Evolutionary conservation across 2,329 filamentous ascomycete species (phyloP).

Genomic region (Neurospora crassa): DNA sequence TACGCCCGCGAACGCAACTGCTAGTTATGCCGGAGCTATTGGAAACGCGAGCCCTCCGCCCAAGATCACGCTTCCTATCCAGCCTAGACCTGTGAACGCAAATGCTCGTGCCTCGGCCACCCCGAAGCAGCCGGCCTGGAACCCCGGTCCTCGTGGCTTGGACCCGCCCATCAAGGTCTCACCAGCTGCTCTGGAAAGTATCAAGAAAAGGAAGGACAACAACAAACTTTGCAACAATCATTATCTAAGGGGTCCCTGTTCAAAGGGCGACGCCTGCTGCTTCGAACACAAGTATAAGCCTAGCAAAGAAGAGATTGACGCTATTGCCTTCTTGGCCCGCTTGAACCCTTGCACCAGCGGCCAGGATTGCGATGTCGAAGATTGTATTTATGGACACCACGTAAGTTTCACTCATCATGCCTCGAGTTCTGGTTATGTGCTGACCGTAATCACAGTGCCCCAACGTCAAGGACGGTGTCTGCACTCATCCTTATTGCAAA

Average conservation of each 20-base stretch:
- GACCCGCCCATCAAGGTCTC: slow-evolving; percentile 42
- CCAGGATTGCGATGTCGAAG: slow-evolving; percentile 46
- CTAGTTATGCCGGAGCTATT: slow-evolving; percentile 33
- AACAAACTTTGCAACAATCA: slow-evolving; percentile 55
- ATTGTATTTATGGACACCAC: slow-evolving; percentile 56
- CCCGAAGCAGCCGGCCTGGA: slow-evolving; percentile 33
- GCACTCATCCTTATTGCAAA: slow-evolving; percentile 45
- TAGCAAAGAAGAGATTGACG: slow-evolving; percentile 43
- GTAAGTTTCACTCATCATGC: slow-evolving; percentile 27
- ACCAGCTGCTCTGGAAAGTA: slow-evolving; percentile 35
- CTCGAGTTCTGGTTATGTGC: not conserved
- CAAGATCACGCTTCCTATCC: slow-evolving; percentile 31
- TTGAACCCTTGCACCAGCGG: slow-evolving; percentile 48
- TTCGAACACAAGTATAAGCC: slow-evolving; percentile 49
- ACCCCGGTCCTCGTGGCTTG: slow-evolving; percentile 43
- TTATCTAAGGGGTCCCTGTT: slow-evolving; percentile 47
- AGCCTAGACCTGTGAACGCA: slow-evolving; percentile 15
- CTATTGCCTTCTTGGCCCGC: slow-evolving; percentile 45
- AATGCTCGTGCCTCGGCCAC: slow-evolving; percentile 12
- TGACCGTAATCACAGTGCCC: slow-evolving; percentile 35
- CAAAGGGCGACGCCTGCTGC: slow-evolving; percentile 42
- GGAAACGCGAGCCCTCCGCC: slow-evolving; percentile 34
- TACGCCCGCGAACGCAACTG: slow-evolving; percentile 17
- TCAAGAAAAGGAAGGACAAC: slow-evolving; percentile 45
- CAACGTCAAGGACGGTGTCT: slow-evolving; percentile 39